A percentile compares a stretch with the other conserved stretches of the same genome.
Conservation (phyloP, 2,329 filamentous ascomycete species). For the Rhytidhysteron rufulum region DNA sequence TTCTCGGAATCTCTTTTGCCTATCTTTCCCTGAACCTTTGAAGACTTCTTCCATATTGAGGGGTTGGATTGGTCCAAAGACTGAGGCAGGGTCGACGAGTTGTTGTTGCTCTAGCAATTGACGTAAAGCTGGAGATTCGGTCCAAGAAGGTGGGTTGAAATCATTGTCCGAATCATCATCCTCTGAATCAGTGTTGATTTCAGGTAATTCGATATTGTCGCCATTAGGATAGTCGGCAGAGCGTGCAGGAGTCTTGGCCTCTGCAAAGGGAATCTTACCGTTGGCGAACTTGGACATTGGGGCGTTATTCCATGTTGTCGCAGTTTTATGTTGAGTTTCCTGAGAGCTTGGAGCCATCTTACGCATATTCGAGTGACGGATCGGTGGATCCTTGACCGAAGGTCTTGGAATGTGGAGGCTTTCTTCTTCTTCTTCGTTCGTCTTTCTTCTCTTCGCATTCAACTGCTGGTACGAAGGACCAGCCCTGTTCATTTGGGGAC, state of each 20-base stretch:
- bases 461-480: slow-evolving; percentile 53
- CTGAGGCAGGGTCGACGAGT: slow-evolving; percentile 72
- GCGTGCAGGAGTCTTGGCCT: slow-evolving; percentile 70
- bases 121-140: slow-evolving; percentile 78
- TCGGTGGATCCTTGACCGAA: slow-evolving; percentile 75
- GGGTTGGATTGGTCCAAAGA: slow-evolving; percentile 85
- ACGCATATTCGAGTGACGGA: slow-evolving; percentile 71
- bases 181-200: slow-evolving; percentile 93
- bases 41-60: slow-evolving; percentile 97
- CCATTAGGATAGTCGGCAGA: slow-evolving; percentile 70
- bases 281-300: slow-evolving; percentile 87
- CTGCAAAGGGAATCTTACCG: slow-evolving; percentile 84
- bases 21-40: slow-evolving; percentile 69
- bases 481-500: slow-evolving; percentile 55
- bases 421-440: slow-evolving; percentile 62
- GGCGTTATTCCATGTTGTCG: slow-evolving; percentile 61
- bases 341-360: slow-evolving; percentile 53
- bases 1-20: slow-evolving; percentile 81
- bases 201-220: slow-evolving; percentile 85
- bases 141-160: slow-evolving; percentile 75
- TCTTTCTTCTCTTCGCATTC: slow-evolving; percentile 77
- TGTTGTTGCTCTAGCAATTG: slow-evolving; percentile 77
- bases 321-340: slow-evolving; percentile 65
- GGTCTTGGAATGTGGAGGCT: slow-evolving; percentile 58
- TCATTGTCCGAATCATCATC: slow-evolving; percentile 69